Percentiles rank a stretch among this genome's conserved stretches.
phyloP scores from a whole-genome alignment of 768 basidiomycete species.

The Mrakia blollopis region DNA sequence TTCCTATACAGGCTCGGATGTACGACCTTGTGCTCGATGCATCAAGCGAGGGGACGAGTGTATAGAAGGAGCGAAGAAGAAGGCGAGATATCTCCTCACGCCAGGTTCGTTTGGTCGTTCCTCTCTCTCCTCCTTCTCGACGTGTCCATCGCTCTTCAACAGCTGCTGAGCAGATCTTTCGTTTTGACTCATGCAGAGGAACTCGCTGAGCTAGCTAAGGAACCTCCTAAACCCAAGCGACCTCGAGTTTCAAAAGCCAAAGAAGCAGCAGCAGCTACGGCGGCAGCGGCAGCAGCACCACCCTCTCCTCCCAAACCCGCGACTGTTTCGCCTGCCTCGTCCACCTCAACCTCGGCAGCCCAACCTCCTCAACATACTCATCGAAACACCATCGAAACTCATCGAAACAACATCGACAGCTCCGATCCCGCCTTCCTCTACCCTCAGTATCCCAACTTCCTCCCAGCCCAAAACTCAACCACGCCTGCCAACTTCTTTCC shows the following conservation, averaged over 20 bases:
- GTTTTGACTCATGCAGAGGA: constrained; percentile 73
- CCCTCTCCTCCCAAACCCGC: background rate
- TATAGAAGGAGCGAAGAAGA: constrained; percentile 92
- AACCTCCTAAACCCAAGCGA: constrained; percentile 13
- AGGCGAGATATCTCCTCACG: constrained; percentile 87
- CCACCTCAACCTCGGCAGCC: background rate
- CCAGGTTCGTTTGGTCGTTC: background rate
- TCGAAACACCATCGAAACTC: background rate
- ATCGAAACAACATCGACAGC: background rate
- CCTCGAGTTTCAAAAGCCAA: background rate
- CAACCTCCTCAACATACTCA: background rate
- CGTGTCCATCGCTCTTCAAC: background rate
- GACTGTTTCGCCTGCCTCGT: background rate
- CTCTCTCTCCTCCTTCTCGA: background rate
- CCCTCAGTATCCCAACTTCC: background rate
- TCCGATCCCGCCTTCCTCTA: background rate
- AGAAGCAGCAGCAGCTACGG: background rate
- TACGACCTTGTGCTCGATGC: constrained; percentile 89
- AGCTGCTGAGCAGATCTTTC: background rate
- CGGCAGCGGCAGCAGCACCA: background rate
- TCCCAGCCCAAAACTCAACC: background rate
- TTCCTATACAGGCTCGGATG: constrained; percentile 17
- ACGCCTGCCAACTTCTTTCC: background rate
- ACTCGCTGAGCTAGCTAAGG: constrained; percentile 55
- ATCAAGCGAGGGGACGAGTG: constrained; percentile 87